Percentiles rank a stretch among this genome's conserved stretches.
Evolutionary conservation across 1,284 basidiomycete genomes (phyloP).

Genomic region (Apiotrichum gamsii): DNA sequence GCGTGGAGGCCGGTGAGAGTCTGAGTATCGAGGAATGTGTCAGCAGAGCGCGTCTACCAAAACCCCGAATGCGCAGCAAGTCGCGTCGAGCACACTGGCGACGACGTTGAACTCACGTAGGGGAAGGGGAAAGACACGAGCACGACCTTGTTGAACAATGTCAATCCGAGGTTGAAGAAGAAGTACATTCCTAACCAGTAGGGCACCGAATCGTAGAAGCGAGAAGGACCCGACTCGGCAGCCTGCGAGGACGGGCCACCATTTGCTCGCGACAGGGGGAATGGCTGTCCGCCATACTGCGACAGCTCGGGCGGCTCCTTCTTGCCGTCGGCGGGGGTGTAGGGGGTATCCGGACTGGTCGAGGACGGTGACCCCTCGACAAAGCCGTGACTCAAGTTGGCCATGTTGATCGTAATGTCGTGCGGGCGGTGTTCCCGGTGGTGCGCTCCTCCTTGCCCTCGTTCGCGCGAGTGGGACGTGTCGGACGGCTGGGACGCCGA

Average conservation of each 20-base stretch:
- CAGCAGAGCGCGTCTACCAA: not conserved
- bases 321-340: not conserved
- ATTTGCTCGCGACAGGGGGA: slow-evolving; percentile 4
- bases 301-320: slow-evolving; percentile 6
- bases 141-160: slow-evolving; percentile 86
- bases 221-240: not conserved
- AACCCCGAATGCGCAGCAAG: not conserved
- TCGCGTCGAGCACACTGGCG: not conserved
- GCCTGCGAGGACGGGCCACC: not conserved
- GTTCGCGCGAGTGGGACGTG: not conserved
- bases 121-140: slow-evolving; percentile 86
- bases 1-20: slow-evolving; percentile 80
- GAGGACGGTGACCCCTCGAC: not conserved
- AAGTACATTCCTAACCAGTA: slow-evolving; percentile 77
- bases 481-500: not conserved
- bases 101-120: slow-evolving; percentile 57
- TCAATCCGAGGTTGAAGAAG: slow-evolving; percentile 77
- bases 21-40: no score
- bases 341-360: not conserved
- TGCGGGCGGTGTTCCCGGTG: not conserved
- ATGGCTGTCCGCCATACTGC: not conserved
- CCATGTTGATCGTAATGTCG: not conserved
- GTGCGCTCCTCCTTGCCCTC: not conserved
- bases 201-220: slow-evolving; percentile 34
- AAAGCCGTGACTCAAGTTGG: no score